These are phyloP conservation scores for Ascodesmis nigricans DNA, from an alignment of 495 filamentous ascomycete species.

Conservation along the genomic window DNA sequence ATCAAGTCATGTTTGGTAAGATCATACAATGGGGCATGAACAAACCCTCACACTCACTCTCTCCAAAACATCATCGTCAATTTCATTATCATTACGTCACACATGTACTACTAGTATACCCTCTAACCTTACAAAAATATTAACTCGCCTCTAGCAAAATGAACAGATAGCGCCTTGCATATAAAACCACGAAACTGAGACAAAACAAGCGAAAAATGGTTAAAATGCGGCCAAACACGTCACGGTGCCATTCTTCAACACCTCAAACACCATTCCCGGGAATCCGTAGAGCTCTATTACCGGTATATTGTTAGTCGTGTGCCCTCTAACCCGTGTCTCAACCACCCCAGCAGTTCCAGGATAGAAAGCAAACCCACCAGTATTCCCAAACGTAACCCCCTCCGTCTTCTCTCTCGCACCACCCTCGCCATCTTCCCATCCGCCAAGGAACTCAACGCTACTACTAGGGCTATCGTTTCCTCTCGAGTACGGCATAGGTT, in stretches of 20 bases:
- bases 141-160: no score
- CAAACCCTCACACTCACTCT: no score
- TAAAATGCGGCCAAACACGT: slow-evolving; percentile 76
- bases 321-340: slow-evolving; percentile 24
- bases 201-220: slow-evolving; percentile 11
- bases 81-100: no score
- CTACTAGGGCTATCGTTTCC: slow-evolving; percentile 84
- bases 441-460: slow-evolving; percentile 70
- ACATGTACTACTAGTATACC: no score
- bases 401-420: slow-evolving; percentile 18
- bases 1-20: no score
- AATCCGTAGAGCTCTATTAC: slow-evolving; percentile 84
- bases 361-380: slow-evolving; percentile 8
- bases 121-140: no score
- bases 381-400: slow-evolving; percentile 24
- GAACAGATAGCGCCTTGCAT: neutral
- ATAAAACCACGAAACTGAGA: slow-evolving; percentile 3
- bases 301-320: slow-evolving; percentile 41
- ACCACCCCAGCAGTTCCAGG: neutral
- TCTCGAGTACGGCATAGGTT: slow-evolving; percentile 70
- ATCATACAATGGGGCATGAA: no score
- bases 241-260: slow-evolving; percentile 76
- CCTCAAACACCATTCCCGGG: slow-evolving; percentile 83
- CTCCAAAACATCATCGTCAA: no score
- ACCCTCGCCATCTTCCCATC: slow-evolving; percentile 55